Evolutionary conservation across 257 asterid genomes (phyloP), one percentile per base, ranked within the genome.

Genomic region (Nicotiana obtusifolia): DNA sequence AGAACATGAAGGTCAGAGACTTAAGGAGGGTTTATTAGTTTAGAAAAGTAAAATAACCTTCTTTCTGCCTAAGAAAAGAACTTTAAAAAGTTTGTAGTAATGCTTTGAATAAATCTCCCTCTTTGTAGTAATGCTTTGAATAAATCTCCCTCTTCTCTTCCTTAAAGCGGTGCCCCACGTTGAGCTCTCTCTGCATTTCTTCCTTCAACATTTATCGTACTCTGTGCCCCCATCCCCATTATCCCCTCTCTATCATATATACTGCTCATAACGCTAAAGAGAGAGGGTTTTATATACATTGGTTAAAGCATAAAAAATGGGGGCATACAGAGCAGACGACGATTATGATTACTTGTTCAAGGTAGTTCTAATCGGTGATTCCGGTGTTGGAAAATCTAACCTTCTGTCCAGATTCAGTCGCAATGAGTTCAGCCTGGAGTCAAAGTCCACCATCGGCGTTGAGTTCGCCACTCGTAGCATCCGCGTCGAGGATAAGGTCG

Each of bases 401-500:
- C 83, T 88, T 11, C 84, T 90, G 4, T 90, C 93, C 22, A 85
- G 93, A 83, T 90, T 90, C 81, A 88, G 91, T 49, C 90, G 92
- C 20, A 90, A 90, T 30, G 93, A 90, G 85, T 90, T 90, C 88
- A 90, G 89, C 77, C 82, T 90, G 10, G 92, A 90, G 86, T 90
- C 93, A 0, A 90, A 90, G 84, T 90, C 92, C 54, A 90, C 92
- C 26, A 90, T 90, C 82, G 91, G 93, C 15, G 92, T 88, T 44
- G 93, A 90, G 64, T 90, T 88, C 85, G 92, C 93, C 66, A 90
- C 92, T 60, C 87, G 93, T 14, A 87, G 89, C 84, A 86, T 90
- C 78, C 91, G 82, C 56, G 90, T 90, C 13, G 88, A 88, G 6
- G 91, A 90, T 68, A 90, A 90, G 82, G 92, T 90, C 77, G 89